A percentile compares a stretch with the other conserved stretches of the same genome.
These are phyloP conservation scores for Petunia axillaris DNA, from an alignment of 257 asterid species.

Conservation along the genomic window DNA sequence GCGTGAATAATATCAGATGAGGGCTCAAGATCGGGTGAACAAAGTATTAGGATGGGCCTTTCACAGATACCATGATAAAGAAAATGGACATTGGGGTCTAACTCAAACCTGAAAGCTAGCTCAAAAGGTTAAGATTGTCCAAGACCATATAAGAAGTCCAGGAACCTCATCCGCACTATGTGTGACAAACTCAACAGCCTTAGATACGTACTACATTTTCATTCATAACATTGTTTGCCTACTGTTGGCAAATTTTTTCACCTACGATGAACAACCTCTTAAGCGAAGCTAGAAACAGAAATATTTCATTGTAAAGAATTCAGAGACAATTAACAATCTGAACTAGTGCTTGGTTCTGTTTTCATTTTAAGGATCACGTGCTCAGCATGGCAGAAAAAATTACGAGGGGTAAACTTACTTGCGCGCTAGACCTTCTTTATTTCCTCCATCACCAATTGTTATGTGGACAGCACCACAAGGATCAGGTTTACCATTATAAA, in stretches of 20 bases:
- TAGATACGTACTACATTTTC: background rate
- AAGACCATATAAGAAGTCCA: too few species aligned
- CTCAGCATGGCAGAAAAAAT: background rate
- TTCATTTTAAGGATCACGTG: background rate
- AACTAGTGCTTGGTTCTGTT: slow-evolving; percentile 1
- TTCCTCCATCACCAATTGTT: slow-evolving; percentile 97
- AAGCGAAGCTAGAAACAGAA: background rate
- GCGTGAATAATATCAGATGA: too few species aligned
- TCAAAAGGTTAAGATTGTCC: too few species aligned
- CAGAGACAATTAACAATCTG: background rate
- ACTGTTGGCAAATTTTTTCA: background rate
- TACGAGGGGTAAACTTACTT: slow-evolving; percentile 48
- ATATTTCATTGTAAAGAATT: background rate
- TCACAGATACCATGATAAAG: too few species aligned
- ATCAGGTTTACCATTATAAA: slow-evolving; percentile 54
- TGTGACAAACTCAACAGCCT: too few species aligned
- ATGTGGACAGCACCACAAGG: slow-evolving; percentile 86
- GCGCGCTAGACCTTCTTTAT: slow-evolving; percentile 83
- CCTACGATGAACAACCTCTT: background rate
- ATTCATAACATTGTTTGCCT: background rate
- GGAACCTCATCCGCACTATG: too few species aligned
- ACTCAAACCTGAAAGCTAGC: too few species aligned
- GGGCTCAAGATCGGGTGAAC: too few species aligned
- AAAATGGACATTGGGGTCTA: too few species aligned
- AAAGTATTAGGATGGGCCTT: too few species aligned